A percentile compares a stretch with the other conserved stretches of the same genome.
These are phyloP conservation scores for Kodamaea laetipori DNA, from an alignment of 805 yeast species.

Conservation along the genomic window DNA sequence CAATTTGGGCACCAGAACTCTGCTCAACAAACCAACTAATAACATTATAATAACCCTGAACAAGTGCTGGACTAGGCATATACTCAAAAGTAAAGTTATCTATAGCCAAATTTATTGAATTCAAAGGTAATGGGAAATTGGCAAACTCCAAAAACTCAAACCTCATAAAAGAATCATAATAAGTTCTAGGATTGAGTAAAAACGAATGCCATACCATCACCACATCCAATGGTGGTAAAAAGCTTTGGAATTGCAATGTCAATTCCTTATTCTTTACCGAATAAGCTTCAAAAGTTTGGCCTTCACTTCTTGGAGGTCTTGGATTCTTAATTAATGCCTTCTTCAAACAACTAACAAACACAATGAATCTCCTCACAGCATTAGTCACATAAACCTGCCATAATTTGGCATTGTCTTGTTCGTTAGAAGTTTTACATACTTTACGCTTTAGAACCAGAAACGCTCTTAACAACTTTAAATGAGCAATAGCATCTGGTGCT, in stretches of 20 bases:
- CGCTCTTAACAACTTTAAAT: constrained; percentile 25
- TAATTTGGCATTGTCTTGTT: constrained; percentile 10
- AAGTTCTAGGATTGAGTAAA: constrained; percentile 21
- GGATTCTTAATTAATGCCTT: background rate
- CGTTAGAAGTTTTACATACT: constrained; percentile 11
- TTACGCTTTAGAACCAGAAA: constrained; percentile 20
- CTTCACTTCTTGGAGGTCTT: background rate
- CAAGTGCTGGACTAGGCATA: constrained; percentile 13
- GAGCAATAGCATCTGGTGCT: constrained; percentile 20
- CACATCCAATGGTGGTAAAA: constrained; percentile 27
- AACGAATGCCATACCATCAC: constrained; percentile 28
- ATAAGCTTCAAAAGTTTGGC: background rate
- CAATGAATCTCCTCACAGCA: constrained; percentile 25
- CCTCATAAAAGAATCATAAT: constrained; percentile 19
- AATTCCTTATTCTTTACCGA: background rate
- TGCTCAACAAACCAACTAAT: background rate
- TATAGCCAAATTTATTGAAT: constrained; percentile 12
- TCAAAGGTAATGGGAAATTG: constrained; percentile 24
- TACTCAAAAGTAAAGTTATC: constrained; percentile 17
- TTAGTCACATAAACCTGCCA: constrained; percentile 28
- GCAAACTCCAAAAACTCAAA: constrained; percentile 20
- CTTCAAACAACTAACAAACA: constrained; percentile 22
- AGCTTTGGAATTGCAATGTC: constrained; percentile 1
- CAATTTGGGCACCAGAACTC: background rate
- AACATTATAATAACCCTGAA: constrained; percentile 11